Percentiles rank a stretch among this genome's conserved stretches.
Evolutionary conservation across 805 yeast genomes (phyloP).

Genomic region (Hanseniaspora clermontiae): DNA sequence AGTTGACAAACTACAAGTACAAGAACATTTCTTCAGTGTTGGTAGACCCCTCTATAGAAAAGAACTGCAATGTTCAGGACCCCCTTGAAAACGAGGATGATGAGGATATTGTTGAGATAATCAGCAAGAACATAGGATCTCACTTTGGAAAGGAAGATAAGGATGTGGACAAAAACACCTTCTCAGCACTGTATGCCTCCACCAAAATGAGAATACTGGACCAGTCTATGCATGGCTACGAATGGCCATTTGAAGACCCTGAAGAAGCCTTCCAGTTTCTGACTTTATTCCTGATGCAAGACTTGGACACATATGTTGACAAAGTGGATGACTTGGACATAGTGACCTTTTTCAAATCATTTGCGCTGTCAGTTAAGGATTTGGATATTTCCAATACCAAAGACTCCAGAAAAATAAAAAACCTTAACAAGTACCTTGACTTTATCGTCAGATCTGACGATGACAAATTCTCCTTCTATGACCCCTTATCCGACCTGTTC

Average conservation of each 20-base stretch:
- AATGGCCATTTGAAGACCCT: constrained; percentile 1
- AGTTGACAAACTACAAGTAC: not conserved
- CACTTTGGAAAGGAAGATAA: not conserved
- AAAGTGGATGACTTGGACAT: not conserved
- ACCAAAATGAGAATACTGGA: constrained; percentile 2
- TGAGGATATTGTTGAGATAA: not conserved
- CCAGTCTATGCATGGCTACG: not conserved
- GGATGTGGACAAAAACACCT: not conserved
- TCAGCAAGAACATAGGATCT: not conserved
- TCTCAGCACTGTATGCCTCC: constrained; percentile 1
- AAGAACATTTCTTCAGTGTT: not conserved
- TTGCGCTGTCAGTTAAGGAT: not conserved
- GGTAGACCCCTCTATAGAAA: not conserved
- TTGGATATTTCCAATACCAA: not conserved
- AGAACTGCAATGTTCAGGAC: not conserved
- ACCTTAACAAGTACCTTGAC: not conserved
- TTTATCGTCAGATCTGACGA: not conserved
- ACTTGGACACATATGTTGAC: not conserved
- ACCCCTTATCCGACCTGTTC: constrained; percentile 1
- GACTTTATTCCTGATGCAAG: constrained; percentile 4
- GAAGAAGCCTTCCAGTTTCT: constrained; percentile 2
- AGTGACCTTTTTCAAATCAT: not conserved
- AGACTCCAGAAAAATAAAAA: not conserved
- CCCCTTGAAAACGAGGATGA: not conserved
- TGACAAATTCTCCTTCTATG: not conserved